Base-by-base conservation (phyloP, 2,329 filamentous ascomycete species). In the Exophiala sp. region DNA sequence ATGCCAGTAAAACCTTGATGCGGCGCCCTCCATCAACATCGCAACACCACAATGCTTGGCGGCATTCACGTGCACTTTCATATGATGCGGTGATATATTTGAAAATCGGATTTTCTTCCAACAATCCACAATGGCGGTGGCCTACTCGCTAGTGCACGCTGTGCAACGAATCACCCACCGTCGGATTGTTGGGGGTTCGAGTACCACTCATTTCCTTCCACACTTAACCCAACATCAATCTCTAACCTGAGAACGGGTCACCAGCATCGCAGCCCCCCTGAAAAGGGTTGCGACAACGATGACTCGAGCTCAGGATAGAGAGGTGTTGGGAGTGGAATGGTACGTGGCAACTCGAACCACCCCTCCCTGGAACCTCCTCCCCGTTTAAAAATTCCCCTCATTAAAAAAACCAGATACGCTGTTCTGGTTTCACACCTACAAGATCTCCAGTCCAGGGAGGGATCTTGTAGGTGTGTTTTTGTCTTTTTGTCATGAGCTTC, bases 321-420 rank as follows among this genome's bases (percentile, higher is more conserved):
- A n/a, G n/a, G n/a, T n/a, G n/a, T n/a, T n/a, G n/a, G n/a, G n/a
- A n/a, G n/a, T n/a, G n/a, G n/a, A n/a, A n/a, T n/a, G n/a, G n/a
- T n/a, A n/a, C n/a, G n/a, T n/a, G n/a, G n/a, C n/a, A n/a, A n/a
- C n/a, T n/a, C n/a, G n/a, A n/a, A n/a, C n/a, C n/a, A n/a, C n/a
- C n/a, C n/a, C n/a, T n/a, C n/a, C n/a, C n/a, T n/a, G n/a, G n/a
- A n/a, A n/a, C 34, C 34, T 16, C 7, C 16, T 19, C 14, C 34
- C n/a, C n/a, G n/a, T n/a, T n/a, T n/a, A n/a, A n/a, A n/a, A n/a
- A 6, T 16, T 13, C 30, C 30, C 30, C 14, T 16, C 16, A n/a
- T 16, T 37, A 18, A 37, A 37, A 37, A 37, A 37, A 37, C 34
- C 34, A 37, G 34, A 37, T 37, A 37, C 34, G 34, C 19, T 37